Evolutionary conservation across 768 basidiomycete species (phyloP), one percentile per base, ranked within the genome.

Genomic region (Lentinula raphanica): DNA sequence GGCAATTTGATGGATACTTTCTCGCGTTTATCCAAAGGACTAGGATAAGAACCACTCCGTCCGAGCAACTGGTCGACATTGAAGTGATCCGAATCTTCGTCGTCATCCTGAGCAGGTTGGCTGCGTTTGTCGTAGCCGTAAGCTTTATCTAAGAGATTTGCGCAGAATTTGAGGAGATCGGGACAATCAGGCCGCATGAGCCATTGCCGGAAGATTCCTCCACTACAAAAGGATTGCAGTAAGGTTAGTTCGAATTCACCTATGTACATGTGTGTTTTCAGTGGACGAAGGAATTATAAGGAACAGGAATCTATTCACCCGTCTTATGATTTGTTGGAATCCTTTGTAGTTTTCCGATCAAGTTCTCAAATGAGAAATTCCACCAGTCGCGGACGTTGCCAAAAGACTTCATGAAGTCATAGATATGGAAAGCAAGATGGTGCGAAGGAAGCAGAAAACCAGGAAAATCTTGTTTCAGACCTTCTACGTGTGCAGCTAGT

Each of bases 281-380:
- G n/a, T n/a, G n/a, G n/a, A n/a, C n/a, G n/a, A n/a, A n/a, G n/a
- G n/a, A 15, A 36, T 25, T 31, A 9, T 2, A 36, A 19, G n/a
- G 27, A 21, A n/a, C 31, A 21, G 19, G 39, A 25, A 38, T 17
- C 11, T 28, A 17, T 9, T 35, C 39, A 65, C 69, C 68, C 15
- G 40, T 15, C 45, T 62, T 67, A 35, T 68, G 63, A 56, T 71
- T 71, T 0, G 23, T 65, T 0, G 62, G 67, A 1, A 68, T 54
- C 1, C 32, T 27, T 35, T 70, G 65, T 0, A 71, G 51, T 0
- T 44, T 31, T 0, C 69, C 65, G 36, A 70, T 70, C 0, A 70
- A 31, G 1, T 53, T 39, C 28, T 71, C 58, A 11, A 67, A 69
- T 0, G 65, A 66, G 56, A 66, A 70, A 1, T 60, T 55, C 66